Evolutionary conservation across 2,329 filamentous ascomycete species (phyloP), one percentile per base, ranked within the genome.

Genomic region (Cladosporium halotolerans): DNA sequence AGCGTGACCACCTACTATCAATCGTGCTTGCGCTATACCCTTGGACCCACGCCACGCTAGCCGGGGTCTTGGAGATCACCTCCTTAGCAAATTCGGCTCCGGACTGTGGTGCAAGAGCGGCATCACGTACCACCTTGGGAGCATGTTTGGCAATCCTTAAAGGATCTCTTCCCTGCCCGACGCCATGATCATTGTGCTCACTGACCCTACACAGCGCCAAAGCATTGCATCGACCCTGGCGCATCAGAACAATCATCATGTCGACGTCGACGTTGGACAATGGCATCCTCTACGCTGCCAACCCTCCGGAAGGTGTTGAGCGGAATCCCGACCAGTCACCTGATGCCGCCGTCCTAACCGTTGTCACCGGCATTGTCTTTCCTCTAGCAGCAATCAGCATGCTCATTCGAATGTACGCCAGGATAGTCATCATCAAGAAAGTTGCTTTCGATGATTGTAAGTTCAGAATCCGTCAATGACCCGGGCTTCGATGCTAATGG

Each of bases 381-480:
- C 16, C 48, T 9, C 11, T 51, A 9, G 32, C 40, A 31, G 38
- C 48, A 9, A 44, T 44, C 19, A 51, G 48, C 13, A 51, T 51
- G 5, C n/a, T 44, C 41, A 38, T 28, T 11, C 32, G 48, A n/a
- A 14, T 51, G 18, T 51, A 51, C 8, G 40, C 31, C 16, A 43
- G 48, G 32, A 16, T 13, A 7, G 19, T 51, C 2, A 16, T 51
- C 11, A 51, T 51, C 39, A 51, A 51, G 32, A 44, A 51, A 13
- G 42, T 51, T 18, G 40, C 48, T 3, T 43, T 51, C 32, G 48
- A 51, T 19, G 48, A 51, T 44, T 51, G 48, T 51, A 32, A 18
- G 48, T 44, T 9, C 10, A 44, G 10, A 4, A 28, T 2, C 9
- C 1, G 19, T 10, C 32, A 39, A 11, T 4, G 28, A 7, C 9